These are phyloP conservation scores for Pseudopyricularia javanii DNA, from an alignment of 2,329 filamentous ascomycete species.

Conservation along the genomic window DNA sequence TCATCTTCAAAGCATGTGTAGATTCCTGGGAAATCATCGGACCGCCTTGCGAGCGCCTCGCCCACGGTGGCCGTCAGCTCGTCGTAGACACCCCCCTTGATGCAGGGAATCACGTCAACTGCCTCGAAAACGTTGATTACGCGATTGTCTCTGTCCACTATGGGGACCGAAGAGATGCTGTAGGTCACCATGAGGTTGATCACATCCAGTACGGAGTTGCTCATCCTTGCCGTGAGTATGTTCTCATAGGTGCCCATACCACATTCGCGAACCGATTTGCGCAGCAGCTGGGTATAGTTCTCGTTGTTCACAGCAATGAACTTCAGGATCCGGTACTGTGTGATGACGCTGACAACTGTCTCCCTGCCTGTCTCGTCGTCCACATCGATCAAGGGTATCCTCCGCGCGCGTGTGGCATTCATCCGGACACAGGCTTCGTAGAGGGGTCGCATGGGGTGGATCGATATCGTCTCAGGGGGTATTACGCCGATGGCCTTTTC, in stretches of 20 bases:
- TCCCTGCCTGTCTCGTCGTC: conserved; percentile 89
- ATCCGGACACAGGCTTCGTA: conserved; percentile 94
- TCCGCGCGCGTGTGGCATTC: conserved; percentile 82
- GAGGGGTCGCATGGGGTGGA: conserved; percentile 77
- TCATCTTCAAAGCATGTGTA: conserved; percentile 92
- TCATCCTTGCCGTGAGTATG: conserved; percentile 75
- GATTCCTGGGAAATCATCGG: conserved; percentile 88
- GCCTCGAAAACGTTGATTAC: conserved; percentile 96
- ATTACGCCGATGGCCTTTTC: conserved; percentile 86
- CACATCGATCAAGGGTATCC: conserved; percentile 85
- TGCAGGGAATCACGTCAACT: conserved; percentile 90
- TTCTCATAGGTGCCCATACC: conserved; percentile 74
- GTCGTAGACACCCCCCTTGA: conserved; percentile 87
- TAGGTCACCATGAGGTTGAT: conserved; percentile 86
- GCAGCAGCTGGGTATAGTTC: conserved; percentile 74
- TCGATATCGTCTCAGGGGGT: conserved; percentile 90
- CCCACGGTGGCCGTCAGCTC: conserved; percentile 78
- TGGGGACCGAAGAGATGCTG: conserved; percentile 91
- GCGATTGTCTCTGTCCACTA: conserved; percentile 64
- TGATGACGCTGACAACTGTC: conserved; percentile 93
- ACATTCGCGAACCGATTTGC: conserved; percentile 76
- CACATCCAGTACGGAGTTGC: conserved; percentile 82
- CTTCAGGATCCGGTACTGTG: conserved; percentile 95
- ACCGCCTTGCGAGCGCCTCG: conserved; percentile 74
- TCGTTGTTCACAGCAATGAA: conserved; percentile 92